These are phyloP conservation scores for Candida vartiovaarae DNA, from an alignment of 805 yeast species.

Conservation along the genomic window DNA sequence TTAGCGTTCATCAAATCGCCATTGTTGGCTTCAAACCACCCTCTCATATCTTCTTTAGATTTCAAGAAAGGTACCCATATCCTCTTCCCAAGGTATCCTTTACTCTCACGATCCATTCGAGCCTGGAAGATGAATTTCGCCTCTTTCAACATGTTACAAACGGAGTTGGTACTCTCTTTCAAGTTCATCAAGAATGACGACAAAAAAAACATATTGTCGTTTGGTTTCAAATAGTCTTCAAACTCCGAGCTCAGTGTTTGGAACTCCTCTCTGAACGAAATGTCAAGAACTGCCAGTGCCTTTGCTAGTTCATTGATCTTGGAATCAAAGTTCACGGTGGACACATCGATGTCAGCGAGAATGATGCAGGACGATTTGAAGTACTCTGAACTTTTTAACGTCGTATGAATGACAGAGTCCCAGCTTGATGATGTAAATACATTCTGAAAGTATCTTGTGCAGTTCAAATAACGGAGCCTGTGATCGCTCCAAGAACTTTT, in stretches of 20 bases:
- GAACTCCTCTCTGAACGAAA: constrained; percentile 28
- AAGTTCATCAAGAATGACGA: constrained; percentile 44
- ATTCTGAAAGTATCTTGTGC: constrained; percentile 27
- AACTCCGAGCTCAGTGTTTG: constrained; percentile 17
- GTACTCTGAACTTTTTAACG: constrained; percentile 21
- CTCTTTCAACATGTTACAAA: constrained; percentile 27
- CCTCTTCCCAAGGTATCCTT: constrained; percentile 31
- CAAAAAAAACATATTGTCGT: constrained; percentile 42
- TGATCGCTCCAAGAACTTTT: constrained; percentile 25
- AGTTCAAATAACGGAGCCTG: constrained; percentile 27
- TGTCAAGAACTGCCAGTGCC: constrained; percentile 30
- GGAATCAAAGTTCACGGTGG: constrained; percentile 20
- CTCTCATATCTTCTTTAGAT: constrained; percentile 27
- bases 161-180: constrained; percentile 30
- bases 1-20: constrained; percentile 16
- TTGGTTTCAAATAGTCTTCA: constrained; percentile 30
- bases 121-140: constrained; percentile 24
- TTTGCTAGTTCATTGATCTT: constrained; percentile 20
- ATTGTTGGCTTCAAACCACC: constrained; percentile 29
- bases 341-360: constrained; percentile 17
- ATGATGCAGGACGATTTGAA: not conserved
- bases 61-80: constrained; percentile 38
- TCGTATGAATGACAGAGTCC: constrained; percentile 35
- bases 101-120: constrained; percentile 26
- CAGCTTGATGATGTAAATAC: constrained; percentile 26